phyloP scores from a whole-genome alignment of 2,329 filamentous ascomycete genomes.

The Botrytis byssoidea region DNA sequence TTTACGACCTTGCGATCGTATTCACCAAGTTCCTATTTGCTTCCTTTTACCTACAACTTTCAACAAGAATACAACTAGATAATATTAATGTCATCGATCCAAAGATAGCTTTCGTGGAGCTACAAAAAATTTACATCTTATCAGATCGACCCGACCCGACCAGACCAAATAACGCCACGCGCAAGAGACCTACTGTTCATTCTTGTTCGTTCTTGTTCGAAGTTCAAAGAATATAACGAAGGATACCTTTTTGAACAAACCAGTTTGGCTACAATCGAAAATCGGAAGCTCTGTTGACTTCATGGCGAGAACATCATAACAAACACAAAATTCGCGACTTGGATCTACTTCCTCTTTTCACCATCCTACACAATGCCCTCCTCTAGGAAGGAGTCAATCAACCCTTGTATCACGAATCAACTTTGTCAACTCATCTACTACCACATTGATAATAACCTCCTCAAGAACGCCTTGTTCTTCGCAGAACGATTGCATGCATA shows the following conservation, averaged over 20 bases:
- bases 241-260: neutral
- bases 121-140: constrained; percentile 7
- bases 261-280: neutral
- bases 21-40: constrained; percentile 6
- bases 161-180: constrained; percentile 23
- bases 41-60: neutral
- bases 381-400: constrained; percentile 22
- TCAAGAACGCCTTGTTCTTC: constrained; percentile 90
- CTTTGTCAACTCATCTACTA: constrained; percentile 62
- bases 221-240: neutral
- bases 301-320: constrained; percentile 37
- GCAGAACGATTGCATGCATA: constrained; percentile 82
- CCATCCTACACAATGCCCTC: constrained; percentile 35
- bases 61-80: constrained; percentile 13
- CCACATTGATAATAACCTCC: constrained; percentile 83
- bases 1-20: constrained; percentile 11
- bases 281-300: constrained; percentile 25
- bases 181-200: constrained; percentile 5
- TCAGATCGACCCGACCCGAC: constrained; percentile 18
- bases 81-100: constrained; percentile 16
- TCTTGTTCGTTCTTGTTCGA: neutral
- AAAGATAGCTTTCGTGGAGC: constrained; percentile 4
- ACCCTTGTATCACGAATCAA: constrained; percentile 36
- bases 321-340: constrained; percentile 25
- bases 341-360: constrained; percentile 24